Evolutionary conservation across 2,329 filamentous ascomycete species (phyloP), one percentile per base, ranked within the genome.

Genomic region (Penicillium freii): DNA sequence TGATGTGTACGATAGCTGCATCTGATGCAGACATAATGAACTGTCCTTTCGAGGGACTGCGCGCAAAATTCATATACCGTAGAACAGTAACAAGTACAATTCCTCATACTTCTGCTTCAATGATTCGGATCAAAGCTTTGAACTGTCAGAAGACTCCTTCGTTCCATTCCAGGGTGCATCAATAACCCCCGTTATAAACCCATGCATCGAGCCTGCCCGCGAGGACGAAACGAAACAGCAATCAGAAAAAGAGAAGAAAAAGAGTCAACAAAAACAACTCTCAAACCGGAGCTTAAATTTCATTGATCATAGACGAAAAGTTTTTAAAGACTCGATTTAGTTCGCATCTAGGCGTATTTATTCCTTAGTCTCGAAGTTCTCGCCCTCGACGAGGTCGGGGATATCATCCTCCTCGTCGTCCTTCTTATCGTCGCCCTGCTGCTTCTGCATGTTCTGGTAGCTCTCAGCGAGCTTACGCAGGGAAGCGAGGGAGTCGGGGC

Each of bases 401-500:
- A 99, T 99, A 78, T 97, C 94, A 63, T 83, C 81, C 65, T 85
- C 83, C 69, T 96, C 92, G 62, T 94, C 91, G 57, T 88, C 85
- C 71, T 88, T 86, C 78, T 89, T 87, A 72, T 87, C 87, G 74
- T 87, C 87, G 74, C 89, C 86, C 59, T 83, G 90, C 78, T 91
- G 90, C 88, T 96, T 96, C 83, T 97, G 93, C 87, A 97, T 87
- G 83, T 87, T 94, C 87, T 99, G 94, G 86, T 99, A 99, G 86
- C 90, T 95, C 86, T 99, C 94, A 71, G 94, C 94, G 64, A 99
- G 87, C 85, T 97, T 97, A 80, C 94, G 91, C 74, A 99, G 91
- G 64, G 92, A 96, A 61, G 94, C 94, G 60, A 99, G 90, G 64
- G 91, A 96, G 84, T 99, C 94, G 73, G 94, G 94, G 73, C 94